A percentile compares a stretch with the other conserved stretches of the same genome.
These are phyloP conservation scores for Hypomontagnella monticulosa DNA, from an alignment of 495 filamentous ascomycete species.

Conservation along the genomic window DNA sequence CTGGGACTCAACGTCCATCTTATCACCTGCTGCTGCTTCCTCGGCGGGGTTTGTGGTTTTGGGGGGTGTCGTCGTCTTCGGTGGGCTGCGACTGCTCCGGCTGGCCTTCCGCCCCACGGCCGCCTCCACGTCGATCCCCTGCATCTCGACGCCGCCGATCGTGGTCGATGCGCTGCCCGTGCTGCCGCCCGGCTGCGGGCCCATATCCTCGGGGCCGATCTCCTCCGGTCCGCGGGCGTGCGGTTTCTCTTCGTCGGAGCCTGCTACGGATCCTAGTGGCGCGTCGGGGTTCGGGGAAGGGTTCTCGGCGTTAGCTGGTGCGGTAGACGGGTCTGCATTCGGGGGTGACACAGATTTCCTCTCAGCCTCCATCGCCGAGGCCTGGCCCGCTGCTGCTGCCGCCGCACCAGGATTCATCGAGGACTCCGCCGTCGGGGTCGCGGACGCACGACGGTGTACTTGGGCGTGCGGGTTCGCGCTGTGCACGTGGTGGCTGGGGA, in stretches of 20 bases:
- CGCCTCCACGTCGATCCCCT: slow-evolving; percentile 63
- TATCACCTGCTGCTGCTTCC: slow-evolving; percentile 1
- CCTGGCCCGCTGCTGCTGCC: slow-evolving; percentile 1
- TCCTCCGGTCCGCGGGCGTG: slow-evolving; percentile 84
- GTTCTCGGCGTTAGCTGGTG: slow-evolving; percentile 19
- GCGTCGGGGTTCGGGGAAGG: slow-evolving; percentile 41
- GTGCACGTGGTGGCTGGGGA: slow-evolving; percentile 45
- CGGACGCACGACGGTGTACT: slow-evolving; percentile 35
- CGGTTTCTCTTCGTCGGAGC: slow-evolving; percentile 70
- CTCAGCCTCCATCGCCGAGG: slow-evolving; percentile 39
- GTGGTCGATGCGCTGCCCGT: slow-evolving; percentile 19
- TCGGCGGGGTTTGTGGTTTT: not conserved
- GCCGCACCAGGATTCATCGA: slow-evolving; percentile 16
- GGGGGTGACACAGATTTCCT: slow-evolving; percentile 29
- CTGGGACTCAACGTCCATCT: slow-evolving; percentile 24
- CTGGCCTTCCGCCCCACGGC: slow-evolving; percentile 58
- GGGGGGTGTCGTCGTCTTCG: not conserved
- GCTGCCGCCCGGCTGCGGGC: slow-evolving; percentile 67
- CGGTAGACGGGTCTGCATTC: slow-evolving; percentile 20
- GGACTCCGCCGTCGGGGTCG: slow-evolving; percentile 37
- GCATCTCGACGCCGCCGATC: slow-evolving; percentile 50
- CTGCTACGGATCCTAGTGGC: slow-evolving; percentile 37
- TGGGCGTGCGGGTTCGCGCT: slow-evolving; percentile 43
- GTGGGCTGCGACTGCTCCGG: slow-evolving; percentile 17
- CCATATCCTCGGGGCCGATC: slow-evolving; percentile 87